A percentile compares a stretch with the other conserved stretches of the same genome.
phyloP scores from a whole-genome alignment of 805 yeast genomes.

The Pichia insulana region DNA sequence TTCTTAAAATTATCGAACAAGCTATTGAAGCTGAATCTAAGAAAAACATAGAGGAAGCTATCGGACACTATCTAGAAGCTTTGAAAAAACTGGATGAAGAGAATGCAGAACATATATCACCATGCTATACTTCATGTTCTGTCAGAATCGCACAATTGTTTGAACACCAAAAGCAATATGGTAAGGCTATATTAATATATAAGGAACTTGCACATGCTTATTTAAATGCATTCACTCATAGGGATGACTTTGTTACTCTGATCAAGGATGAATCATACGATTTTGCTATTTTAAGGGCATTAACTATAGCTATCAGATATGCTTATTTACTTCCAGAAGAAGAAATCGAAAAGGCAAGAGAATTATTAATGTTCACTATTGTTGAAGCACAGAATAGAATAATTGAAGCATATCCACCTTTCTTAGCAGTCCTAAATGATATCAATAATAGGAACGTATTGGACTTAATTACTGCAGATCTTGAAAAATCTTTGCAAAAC shows the following conservation, averaged over 20 bases:
- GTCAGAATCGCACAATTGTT: conserved; percentile 77
- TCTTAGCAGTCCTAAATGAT: conserved; percentile 16
- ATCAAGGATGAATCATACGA: conserved; percentile 8
- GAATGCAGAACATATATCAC: conserved; percentile 45
- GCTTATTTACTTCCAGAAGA: conserved; percentile 18
- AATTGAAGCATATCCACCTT: conserved; percentile 21
- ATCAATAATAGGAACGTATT: conserved; percentile 13
- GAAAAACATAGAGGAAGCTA: conserved; percentile 54
- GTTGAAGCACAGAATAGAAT: conserved; percentile 20
- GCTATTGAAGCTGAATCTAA: conserved; percentile 16
- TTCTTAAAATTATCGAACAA: conserved; percentile 6
- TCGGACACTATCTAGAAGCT: conserved; percentile 63
- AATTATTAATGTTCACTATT: conserved; percentile 16
- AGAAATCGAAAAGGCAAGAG: conserved; percentile 16
- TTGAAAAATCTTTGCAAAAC: conserved; percentile 7
- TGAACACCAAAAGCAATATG: conserved; percentile 33
- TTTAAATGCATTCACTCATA: conserved; percentile 9
- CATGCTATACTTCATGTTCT: conserved; percentile 82
- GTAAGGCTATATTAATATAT: conserved; percentile 22
- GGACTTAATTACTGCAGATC: conserved; percentile 9
- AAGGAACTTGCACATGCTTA: conserved; percentile 13
- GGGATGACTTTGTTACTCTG: conserved; percentile 6
- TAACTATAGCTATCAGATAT: conserved; percentile 20
- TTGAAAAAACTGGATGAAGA: conserved; percentile 50
- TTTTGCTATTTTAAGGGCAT: conserved; percentile 15